These are phyloP conservation scores for Alternaria gaisen DNA, from an alignment of 2,329 filamentous ascomycete genomes.

Conservation along the genomic window DNA sequence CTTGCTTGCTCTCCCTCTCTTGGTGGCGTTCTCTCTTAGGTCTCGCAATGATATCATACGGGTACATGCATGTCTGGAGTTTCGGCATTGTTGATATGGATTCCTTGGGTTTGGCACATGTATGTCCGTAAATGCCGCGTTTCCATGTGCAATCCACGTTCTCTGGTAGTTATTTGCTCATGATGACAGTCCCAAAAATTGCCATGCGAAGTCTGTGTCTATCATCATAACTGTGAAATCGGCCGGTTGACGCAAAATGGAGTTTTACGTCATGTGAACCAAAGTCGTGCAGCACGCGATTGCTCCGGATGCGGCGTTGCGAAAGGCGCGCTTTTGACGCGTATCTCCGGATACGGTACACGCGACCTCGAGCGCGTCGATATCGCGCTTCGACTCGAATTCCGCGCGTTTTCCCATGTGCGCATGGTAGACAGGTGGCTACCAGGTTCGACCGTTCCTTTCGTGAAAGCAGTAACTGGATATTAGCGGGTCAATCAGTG, in stretches of 20 bases:
- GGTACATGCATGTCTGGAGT: constrained; percentile 19
- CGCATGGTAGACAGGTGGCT: neutral
- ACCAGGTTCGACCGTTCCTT: neutral
- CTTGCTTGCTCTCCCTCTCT: neutral
- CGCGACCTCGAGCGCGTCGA: neutral
- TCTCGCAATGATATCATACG: constrained; percentile 7
- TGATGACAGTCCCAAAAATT: no score
- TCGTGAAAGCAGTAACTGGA: neutral
- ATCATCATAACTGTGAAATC: neutral
- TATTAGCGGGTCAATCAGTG: neutral
- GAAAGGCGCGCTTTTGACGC: neutral
- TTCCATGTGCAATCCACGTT: constrained; percentile 5
- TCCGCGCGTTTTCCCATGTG: neutral
- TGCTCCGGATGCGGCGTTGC: neutral
- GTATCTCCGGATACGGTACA: neutral
- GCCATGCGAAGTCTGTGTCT: neutral
- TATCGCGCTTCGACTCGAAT: neutral
- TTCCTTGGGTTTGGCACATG: constrained; percentile 20
- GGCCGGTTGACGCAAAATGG: neutral
- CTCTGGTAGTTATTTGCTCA: neutral
- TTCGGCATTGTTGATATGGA: neutral
- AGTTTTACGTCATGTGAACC: neutral
- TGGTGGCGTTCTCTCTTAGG: constrained; percentile 5
- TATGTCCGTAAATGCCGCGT: constrained; percentile 18
- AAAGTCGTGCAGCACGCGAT: neutral